Evolutionary conservation across 2,329 filamentous ascomycete species (phyloP), one percentile per base, ranked within the genome.

Genomic region (Ophioceras dolichostomum): DNA sequence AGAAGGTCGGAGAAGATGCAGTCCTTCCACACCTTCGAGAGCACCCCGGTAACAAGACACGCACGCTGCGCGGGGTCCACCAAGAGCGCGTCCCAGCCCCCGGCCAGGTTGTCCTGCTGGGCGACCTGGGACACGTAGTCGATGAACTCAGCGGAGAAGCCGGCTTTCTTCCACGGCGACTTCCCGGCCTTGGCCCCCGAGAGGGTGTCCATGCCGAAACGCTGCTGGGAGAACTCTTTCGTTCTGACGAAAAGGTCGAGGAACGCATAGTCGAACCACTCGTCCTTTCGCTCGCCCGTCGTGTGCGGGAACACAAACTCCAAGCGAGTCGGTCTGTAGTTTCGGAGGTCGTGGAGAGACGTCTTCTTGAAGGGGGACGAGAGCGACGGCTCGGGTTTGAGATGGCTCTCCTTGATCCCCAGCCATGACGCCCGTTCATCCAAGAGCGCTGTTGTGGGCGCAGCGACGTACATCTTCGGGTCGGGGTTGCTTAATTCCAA

Each of bases 1-100:
- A 65, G 43, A 29, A 64, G 45, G 28, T 54, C 49, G 27, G 52
- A 51, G 39, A 60, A 61, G 20, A 65, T 57, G 14, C 51, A 49
- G 41, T 50, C 54, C 41, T 64, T 53, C 35, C 65, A 47, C 29
- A 60, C 45, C 47, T 58, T 57, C 3, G 49, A 49, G 9, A 65
- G 34, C 7, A 65, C 46, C 2, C 56, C 59, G 36, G 51, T 48
- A 13, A 59, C 48, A 17, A 65, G 44, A 44, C 49, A 57, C 39
- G 48, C 50, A 12, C 61, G 50, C 36, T 55, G 49, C 10, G 8
- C 5, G 5, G 43, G 43, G 26, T 54, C 45, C 16, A 41, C 41
- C 20, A 65, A 36, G 32, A 64, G 43, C 13, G 37, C 40, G 29
- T 57, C 50, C 61, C 61, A 65, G 2, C 51, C 48, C 10, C 52